These are phyloP conservation scores for Cornus controversa DNA, from an alignment of 148 eudicot genomes.

Conservation along the genomic window DNA sequence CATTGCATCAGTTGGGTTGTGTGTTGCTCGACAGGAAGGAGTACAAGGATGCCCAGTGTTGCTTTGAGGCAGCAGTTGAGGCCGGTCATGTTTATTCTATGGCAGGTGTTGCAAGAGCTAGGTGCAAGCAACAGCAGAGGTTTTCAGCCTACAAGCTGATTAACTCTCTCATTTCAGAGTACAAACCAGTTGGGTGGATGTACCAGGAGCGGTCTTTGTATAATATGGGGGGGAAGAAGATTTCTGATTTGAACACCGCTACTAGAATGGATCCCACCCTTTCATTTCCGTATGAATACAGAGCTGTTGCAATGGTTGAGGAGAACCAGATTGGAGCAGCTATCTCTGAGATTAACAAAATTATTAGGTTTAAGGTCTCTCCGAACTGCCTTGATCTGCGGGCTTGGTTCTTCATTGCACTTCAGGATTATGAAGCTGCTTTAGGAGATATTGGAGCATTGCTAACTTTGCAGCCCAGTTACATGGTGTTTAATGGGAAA, in stretches of 20 bases:
- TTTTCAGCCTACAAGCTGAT: slow-evolving; percentile 69
- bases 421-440: slow-evolving; percentile 77
- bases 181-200: slow-evolving; percentile 87
- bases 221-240: slow-evolving; percentile 62
- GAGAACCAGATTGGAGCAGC: slow-evolving; percentile 52
- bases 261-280: slow-evolving; percentile 75
- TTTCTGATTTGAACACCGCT: slow-evolving; percentile 60
- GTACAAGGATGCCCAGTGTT: slow-evolving; percentile 67
- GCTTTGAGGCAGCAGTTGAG: slow-evolving; percentile 66
- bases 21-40: slow-evolving; percentile 66
- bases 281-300: slow-evolving; percentile 69
- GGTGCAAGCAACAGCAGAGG: slow-evolving; percentile 75
- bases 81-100: slow-evolving; percentile 79
- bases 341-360: slow-evolving; percentile 62
- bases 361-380: slow-evolving; percentile 71
- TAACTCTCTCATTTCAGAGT: slow-evolving; percentile 49
- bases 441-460: slow-evolving; percentile 69
- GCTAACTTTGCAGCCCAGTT: slow-evolving; percentile 67
- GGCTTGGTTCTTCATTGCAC: slow-evolving; percentile 69
- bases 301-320: slow-evolving; percentile 60
- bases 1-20: slow-evolving; percentile 80
- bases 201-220: slow-evolving; percentile 81
- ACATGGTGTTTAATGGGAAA: slow-evolving; percentile 69
- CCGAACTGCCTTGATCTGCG: slow-evolving; percentile 81
- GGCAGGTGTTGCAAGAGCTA: slow-evolving; percentile 75